Evolutionary conservation across 371 early-diverging fungal genomes (phyloP).

Genomic region (Mortierella sp.): DNA sequence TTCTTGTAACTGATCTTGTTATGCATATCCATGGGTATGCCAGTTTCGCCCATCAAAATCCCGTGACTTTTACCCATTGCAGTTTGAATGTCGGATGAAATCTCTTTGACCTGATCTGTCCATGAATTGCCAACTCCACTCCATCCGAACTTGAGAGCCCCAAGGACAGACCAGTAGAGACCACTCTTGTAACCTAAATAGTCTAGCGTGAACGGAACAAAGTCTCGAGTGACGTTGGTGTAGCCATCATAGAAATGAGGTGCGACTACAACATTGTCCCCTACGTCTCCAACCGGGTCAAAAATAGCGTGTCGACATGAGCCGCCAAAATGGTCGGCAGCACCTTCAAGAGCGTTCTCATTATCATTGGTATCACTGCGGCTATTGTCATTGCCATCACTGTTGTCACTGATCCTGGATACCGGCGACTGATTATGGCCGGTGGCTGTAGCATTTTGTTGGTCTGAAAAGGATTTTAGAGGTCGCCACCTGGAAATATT

Average conservation of each 20-base stretch:
- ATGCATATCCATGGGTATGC: constrained; percentile 82
- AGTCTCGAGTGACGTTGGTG: constrained; percentile 47
- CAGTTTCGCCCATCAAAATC: constrained; percentile 76
- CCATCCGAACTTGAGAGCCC: constrained; percentile 46
- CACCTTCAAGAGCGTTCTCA: not conserved
- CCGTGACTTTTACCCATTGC: constrained; percentile 55
- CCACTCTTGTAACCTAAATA: constrained; percentile 78
- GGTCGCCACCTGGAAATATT: constrained; percentile 23
- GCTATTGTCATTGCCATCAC: not conserved
- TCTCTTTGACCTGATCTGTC: constrained; percentile 67
- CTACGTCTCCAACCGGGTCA: constrained; percentile 63
- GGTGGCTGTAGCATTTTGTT: constrained; percentile 14
- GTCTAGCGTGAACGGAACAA: constrained; percentile 62
- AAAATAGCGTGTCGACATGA: constrained; percentile 36
- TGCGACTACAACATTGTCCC: constrained; percentile 75
- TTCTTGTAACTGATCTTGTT: constrained; percentile 42
- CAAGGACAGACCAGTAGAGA: constrained; percentile 41
- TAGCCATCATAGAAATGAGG: constrained; percentile 86
- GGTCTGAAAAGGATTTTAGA: constrained; percentile 5
- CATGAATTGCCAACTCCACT: constrained; percentile 50
- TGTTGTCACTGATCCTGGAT: not conserved
- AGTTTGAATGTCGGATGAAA: constrained; percentile 63
- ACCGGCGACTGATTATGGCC: not conserved
- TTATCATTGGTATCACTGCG: not conserved
- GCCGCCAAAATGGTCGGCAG: constrained; percentile 17